phyloP scores from a whole-genome alignment of 306 rosid species.

The Delonix regia region DNA sequence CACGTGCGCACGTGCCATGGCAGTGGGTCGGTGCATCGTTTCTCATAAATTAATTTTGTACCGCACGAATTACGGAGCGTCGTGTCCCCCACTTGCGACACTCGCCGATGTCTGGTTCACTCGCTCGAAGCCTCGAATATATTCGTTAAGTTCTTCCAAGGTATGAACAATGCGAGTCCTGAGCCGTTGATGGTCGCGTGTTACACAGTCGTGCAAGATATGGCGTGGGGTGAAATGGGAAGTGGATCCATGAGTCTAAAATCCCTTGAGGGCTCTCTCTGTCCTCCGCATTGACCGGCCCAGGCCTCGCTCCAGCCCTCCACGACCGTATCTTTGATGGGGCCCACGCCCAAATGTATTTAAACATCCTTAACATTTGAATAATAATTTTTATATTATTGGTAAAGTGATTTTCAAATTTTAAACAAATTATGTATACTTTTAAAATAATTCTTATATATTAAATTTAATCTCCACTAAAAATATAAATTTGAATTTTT shows the following conservation, averaged over 20 bases:
- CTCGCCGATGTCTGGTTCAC: no score
- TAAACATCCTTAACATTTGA: no score
- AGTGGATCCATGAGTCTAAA: neutral
- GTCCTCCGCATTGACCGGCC: constrained; percentile 61
- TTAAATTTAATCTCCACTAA: no score
- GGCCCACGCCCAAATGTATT: neutral
- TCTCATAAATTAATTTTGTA: constrained; percentile 36
- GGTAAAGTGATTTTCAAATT: no score
- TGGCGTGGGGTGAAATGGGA: neutral
- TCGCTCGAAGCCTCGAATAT: no score
- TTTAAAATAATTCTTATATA: no score
- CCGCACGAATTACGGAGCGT: constrained; percentile 58
- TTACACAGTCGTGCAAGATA: no score
- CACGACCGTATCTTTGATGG: constrained; percentile 38
- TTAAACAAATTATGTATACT: no score
- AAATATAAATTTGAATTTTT: no score
- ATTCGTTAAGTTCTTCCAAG: no score
- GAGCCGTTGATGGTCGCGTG: neutral
- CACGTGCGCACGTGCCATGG: constrained; percentile 73
- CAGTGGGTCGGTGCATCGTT: constrained; percentile 64
- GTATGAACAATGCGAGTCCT: neutral
- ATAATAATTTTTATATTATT: no score
- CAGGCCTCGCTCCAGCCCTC: constrained; percentile 34
- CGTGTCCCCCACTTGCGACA: constrained; percentile 21
- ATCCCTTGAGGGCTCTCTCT: constrained; percentile 24